Evolutionary conservation across 139 green algal genomes (phyloP), one percentile per base, ranked within the genome.

Genomic region (Yamagishiella unicocca): DNA sequence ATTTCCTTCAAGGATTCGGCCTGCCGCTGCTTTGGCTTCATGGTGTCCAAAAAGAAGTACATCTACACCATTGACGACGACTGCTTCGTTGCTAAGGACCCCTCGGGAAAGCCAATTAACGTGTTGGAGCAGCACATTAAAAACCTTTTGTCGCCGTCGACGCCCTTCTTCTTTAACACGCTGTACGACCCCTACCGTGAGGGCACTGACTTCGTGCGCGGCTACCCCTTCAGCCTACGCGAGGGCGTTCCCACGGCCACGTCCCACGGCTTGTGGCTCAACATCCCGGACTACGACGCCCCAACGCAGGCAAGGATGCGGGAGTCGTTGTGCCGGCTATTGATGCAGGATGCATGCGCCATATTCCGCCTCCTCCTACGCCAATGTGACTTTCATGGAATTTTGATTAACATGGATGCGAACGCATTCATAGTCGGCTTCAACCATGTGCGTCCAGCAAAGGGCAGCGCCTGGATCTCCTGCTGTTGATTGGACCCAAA

Each of bases 161-260:
- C 97, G 0, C 97, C 97, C 1, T 97, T 96, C 92, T 99, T 99
- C 92, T 99, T 99, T 95, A 99, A 99, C 94, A 99, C 97, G 0
- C 93, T 99, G 68, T 99, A 99, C 91, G 97, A 99, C 84, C 97
- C 97, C 3, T 99, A 97, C 91, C 84, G 91, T 4, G 88, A 94
- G 71, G 90, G 43, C 66, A 85, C 77, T 55, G 90, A 91, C 78
- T 93, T 93, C 88, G 95, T 98, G 8, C 94, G 96, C 2, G 95
- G 95, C 54, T 98, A 98, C 91, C 95, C 95, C 21, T 98, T 98
- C 92, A 95, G 68, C 89, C 92, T 99, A 90, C 90, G 97, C 14
- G 97, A 99, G 83, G 97, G 97, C 35, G 95, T 96, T 24, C 92
- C 94, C 38, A 99, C 97, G 0, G 97, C 95, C 19, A 91, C 99